Evolutionary conservation across 1,139 yeast genomes (phyloP), one percentile per base, ranked within the genome.

Genomic region (Kurtzmaniella natalensis): DNA sequence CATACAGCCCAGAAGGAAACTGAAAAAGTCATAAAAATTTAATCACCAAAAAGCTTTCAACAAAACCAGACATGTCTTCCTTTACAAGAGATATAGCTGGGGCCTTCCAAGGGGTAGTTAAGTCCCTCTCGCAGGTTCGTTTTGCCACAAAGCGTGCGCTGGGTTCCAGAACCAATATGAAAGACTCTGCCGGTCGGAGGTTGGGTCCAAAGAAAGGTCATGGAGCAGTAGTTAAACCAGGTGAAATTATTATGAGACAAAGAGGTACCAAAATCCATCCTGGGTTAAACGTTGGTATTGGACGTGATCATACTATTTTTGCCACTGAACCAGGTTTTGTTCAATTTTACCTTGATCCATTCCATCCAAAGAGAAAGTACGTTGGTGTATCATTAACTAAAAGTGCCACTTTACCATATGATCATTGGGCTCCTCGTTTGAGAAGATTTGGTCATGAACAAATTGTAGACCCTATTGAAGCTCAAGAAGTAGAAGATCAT

Each of bases 191-290:
- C 3, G 98, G 98, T 68, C 79, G 95, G 61, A 72, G 97, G 54
- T 67, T 92, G 36, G 99, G 99, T 21, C 85, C 94, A 25, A 92
- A 92, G 62, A 84, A 74, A 34, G 76, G 82, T 43, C 96, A 89
- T 48, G 82, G 84, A 30, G 72, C 77, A 51, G 61, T 57, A 36
- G 83, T 52, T 48, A 70, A 73, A 35, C 78, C 86, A 0, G 97
- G 97, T n/a, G 85, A 88, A 52, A 89, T 92, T 47, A 72, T 92
- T 30, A 78, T 86, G 79, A 78, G 97, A 59, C 99, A 92, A 55
- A 76, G 97, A 56, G 99, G 99, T 51, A 88, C 98, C n/a, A 81
- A 77, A 50, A 84, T 89, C 55, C 94, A 80, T 51, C 97, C 98
- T 0, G 99, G 99, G 29, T 95, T 85, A 46, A 89, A 92, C 48